These are phyloP conservation scores for Acanthamoeba castellanii DNA, from an alignment of 208 protist species.

Conservation along the genomic window DNA sequence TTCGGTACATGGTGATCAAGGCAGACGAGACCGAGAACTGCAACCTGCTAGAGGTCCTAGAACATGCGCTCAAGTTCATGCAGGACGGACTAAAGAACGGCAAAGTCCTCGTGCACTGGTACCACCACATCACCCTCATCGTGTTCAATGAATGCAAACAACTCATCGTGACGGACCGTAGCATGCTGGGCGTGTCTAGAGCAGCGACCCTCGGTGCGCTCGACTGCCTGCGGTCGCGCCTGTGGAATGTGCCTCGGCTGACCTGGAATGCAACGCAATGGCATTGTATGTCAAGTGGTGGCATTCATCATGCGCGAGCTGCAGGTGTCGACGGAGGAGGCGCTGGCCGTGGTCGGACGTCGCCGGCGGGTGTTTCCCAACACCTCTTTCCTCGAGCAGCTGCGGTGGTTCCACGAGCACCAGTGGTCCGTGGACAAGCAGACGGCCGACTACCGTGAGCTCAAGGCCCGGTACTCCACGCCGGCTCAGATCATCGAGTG, in stretches of 20 bases:
- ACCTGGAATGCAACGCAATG: not conserved
- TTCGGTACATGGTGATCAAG: not conserved
- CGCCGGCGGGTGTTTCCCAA: not conserved
- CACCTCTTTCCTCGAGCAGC: not conserved
- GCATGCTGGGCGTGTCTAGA: not conserved
- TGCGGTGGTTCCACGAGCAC: not conserved
- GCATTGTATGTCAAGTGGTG: not conserved
- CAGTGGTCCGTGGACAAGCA: not conserved
- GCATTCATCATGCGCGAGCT: not conserved
- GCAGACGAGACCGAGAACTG: not conserved
- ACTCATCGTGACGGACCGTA: not conserved
- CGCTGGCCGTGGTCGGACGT: not conserved
- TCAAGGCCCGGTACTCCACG: not conserved
- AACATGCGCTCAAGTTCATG: not conserved
- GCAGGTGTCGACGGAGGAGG: not conserved
- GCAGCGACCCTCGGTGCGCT: not conserved
- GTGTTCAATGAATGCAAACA: not conserved
- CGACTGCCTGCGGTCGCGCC: not conserved
- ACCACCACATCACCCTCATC: not conserved
- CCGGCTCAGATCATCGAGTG: not conserved
- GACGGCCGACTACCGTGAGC: not conserved
- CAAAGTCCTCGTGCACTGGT: not conserved
- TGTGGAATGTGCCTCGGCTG: not conserved
- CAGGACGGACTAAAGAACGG: not conserved
- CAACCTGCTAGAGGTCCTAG: not conserved